Conservation (phyloP, 306 rosid species). For the Pterocarpus santalinus region DNA sequence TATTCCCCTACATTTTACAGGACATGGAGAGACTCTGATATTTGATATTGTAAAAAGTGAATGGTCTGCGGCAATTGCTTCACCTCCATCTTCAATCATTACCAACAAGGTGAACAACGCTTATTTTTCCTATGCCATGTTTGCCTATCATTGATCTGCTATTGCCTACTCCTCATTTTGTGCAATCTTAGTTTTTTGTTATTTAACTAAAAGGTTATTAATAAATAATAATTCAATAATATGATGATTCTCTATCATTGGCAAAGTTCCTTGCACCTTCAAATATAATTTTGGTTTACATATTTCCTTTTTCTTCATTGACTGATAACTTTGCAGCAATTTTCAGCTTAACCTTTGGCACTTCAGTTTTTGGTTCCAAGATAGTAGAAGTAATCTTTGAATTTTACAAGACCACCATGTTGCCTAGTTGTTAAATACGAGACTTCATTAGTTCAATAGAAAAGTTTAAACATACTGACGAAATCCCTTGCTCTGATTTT, state of each 20-base stretch:
- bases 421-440: not conserved
- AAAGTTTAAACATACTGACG: slow-evolving; percentile 6
- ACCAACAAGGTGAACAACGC: slow-evolving; percentile 54
- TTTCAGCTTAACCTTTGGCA: not conserved
- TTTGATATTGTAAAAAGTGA: slow-evolving; percentile 83
- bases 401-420: slow-evolving; percentile 3
- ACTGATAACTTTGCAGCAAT: not conserved
- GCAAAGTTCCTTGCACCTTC: slow-evolving; percentile 22
- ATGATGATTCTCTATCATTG: slow-evolving; percentile 16
- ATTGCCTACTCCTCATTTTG: slow-evolving; percentile 17
- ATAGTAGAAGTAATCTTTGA: not conserved
- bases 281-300: slow-evolving; percentile 25
- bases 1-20: slow-evolving; percentile 53
- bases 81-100: slow-evolving; percentile 83
- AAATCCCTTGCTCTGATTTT: not conserved
- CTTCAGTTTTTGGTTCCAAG: slow-evolving; percentile 13
- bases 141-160: not conserved
- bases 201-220: slow-evolving; percentile 2
- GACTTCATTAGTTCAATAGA: not conserved
- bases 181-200: slow-evolving; percentile 13
- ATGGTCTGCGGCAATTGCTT: slow-evolving; percentile 76
- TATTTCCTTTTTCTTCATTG: slow-evolving; percentile 36
- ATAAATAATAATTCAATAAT: not conserved
- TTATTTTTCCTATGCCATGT: no score
- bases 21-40: slow-evolving; percentile 82